Evolutionary conservation across 768 basidiomycete genomes (phyloP).

Genomic region (Leucosporidium creatinivorum): DNA sequence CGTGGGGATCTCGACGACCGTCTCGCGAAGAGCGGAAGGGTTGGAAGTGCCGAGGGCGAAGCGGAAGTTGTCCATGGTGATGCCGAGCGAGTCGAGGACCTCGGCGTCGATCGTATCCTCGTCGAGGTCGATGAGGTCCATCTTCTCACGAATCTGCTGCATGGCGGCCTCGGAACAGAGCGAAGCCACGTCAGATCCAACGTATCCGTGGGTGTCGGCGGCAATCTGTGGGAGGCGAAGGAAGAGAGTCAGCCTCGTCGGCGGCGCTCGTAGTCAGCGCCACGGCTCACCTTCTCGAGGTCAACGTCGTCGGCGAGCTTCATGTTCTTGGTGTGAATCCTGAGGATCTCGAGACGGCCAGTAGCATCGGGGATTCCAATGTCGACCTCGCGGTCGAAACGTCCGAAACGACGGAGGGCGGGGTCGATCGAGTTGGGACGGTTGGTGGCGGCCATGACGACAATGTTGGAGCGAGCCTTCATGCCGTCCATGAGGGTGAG

Average conservation of each 20-base stretch:
- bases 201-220: slow-evolving; percentile 98
- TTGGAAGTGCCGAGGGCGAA: slow-evolving; percentile 96
- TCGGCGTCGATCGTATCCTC: slow-evolving; percentile 99
- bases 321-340: slow-evolving; percentile 99
- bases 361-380: slow-evolving; percentile 99
- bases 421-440: slow-evolving; percentile 99
- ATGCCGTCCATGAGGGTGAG: slow-evolving; percentile 93
- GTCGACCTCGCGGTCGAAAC: slow-evolving; percentile 98
- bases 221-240: slow-evolving; percentile 59
- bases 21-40: slow-evolving; percentile 97
- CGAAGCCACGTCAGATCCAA: slow-evolving; percentile 94
- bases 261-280: slow-evolving; percentile 16
- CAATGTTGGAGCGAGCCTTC: slow-evolving; percentile 96
- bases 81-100: slow-evolving; percentile 95
- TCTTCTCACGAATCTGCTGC: slow-evolving; percentile 99
- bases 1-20: slow-evolving; percentile 96
- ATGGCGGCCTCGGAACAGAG: slow-evolving; percentile 99
- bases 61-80: slow-evolving; percentile 99
- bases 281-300: slow-evolving; percentile 66
- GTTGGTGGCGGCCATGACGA: slow-evolving; percentile 99
- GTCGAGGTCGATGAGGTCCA: slow-evolving; percentile 82
- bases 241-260: background rate
- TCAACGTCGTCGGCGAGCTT: slow-evolving; percentile 94
- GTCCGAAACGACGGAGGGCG: slow-evolving; percentile 94
- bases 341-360: slow-evolving; percentile 94